Evolutionary conservation across 176 grass and related monocot species (phyloP).

Genomic region (Microstegium vimineum): DNA sequence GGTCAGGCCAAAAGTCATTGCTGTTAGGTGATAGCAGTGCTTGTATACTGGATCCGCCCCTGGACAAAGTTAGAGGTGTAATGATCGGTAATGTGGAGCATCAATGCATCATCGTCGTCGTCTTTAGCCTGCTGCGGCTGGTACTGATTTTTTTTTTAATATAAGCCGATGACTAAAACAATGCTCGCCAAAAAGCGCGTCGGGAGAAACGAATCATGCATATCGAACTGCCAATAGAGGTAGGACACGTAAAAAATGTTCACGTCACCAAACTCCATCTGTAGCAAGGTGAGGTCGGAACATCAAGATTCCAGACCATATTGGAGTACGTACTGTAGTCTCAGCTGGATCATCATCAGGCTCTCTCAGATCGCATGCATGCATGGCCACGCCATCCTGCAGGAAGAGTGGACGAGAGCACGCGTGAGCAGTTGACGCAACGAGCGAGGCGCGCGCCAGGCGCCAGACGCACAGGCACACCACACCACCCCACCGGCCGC

Average conservation of each 20-base stretch:
- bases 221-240: neutral
- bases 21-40: too few species aligned
- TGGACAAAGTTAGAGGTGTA: neutral
- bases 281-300: neutral
- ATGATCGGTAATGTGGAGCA: neutral
- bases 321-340: neutral
- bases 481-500: neutral
- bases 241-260: neutral
- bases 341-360: neutral
- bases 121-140: neutral
- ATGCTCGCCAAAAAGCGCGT: neutral
- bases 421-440: neutral
- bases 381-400: neutral
- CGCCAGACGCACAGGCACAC: neutral
- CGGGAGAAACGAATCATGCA: neutral
- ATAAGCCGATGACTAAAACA: neutral
- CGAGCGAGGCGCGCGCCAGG: neutral
- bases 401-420: neutral
- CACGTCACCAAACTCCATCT: neutral
- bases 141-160: neutral
- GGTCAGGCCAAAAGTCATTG: too few species aligned
- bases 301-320: neutral
- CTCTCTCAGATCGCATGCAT: neutral
- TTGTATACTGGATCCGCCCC: too few species aligned
- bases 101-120: neutral